These are phyloP conservation scores for Multifurca ochricompacta DNA, from an alignment of 768 basidiomycete species.

Conservation along the genomic window DNA sequence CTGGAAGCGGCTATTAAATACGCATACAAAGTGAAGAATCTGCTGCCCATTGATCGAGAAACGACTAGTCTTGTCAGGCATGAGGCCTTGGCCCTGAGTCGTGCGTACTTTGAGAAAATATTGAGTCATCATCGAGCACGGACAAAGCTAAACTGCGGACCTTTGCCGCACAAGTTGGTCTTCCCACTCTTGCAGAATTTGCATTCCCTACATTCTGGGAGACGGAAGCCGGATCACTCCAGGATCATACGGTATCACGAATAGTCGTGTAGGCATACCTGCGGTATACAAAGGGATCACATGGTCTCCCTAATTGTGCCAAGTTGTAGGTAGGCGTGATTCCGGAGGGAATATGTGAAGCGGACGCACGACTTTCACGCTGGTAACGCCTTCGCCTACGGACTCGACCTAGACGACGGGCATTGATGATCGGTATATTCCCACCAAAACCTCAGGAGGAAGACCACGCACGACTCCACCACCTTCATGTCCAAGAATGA, in stretches of 20 bases:
- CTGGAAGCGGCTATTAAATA: not conserved
- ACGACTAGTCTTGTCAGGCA: slow-evolving; percentile 85
- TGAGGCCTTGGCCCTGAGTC: slow-evolving; percentile 89
- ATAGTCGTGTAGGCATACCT: slow-evolving; percentile 36
- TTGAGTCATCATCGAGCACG: not conserved
- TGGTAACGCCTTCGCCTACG: slow-evolving; percentile 93
- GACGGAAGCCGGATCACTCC: not conserved
- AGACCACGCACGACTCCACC: slow-evolving; percentile 67
- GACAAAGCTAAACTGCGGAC: slow-evolving; percentile 33
- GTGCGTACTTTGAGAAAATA: slow-evolving; percentile 55
- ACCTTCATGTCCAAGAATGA: slow-evolving; percentile 93
- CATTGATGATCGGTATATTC: not conserved
- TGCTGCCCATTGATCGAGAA: slow-evolving; percentile 86
- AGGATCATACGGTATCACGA: not conserved
- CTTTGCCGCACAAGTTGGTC: slow-evolving; percentile 96
- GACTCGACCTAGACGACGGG: slow-evolving; percentile 75
- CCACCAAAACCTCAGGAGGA: not conserved
- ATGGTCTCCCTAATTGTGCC: slow-evolving; percentile 66
- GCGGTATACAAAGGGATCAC: slow-evolving; percentile 96
- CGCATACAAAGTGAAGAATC: slow-evolving; percentile 83
- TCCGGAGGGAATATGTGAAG: not conserved
- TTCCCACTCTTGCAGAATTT: slow-evolving; percentile 99
- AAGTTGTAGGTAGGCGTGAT: not conserved
- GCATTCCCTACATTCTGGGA: slow-evolving; percentile 80
- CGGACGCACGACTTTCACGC: slow-evolving; percentile 45